Conservation (phyloP, 2,329 filamentous ascomycete genomes). For the Aspergillus ruber region DNA sequence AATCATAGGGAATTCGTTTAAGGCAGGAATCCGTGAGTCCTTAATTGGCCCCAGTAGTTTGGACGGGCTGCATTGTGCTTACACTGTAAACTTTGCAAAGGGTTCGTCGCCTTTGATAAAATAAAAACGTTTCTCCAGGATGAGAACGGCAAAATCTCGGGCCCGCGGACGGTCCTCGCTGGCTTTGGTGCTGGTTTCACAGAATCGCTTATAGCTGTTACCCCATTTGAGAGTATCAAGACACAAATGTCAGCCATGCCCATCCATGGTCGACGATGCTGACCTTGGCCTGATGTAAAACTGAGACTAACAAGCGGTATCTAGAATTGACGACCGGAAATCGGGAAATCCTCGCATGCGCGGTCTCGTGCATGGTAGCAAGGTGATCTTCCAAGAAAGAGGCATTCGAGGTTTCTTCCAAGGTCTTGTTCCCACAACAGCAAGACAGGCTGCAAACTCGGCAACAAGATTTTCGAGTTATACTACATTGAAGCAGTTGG, state of each 20-base stretch:
- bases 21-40: slow-evolving; percentile 81
- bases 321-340: slow-evolving; percentile 90
- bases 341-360: slow-evolving; percentile 74
- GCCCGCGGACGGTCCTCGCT: slow-evolving; percentile 82
- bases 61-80: not conserved
- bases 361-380: slow-evolving; percentile 85
- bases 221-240: slow-evolving; percentile 96
- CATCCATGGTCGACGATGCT: not conserved
- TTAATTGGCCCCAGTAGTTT: not conserved
- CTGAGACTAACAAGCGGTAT: not conserved
- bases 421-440: slow-evolving; percentile 90
- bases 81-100: slow-evolving; percentile 33
- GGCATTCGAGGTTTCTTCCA: slow-evolving; percentile 93
- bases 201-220: slow-evolving; percentile 87
- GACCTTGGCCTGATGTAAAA: not conserved
- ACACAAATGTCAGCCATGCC: slow-evolving; percentile 64
- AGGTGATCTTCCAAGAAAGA: slow-evolving; percentile 79
- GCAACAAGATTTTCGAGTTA: slow-evolving; percentile 88
- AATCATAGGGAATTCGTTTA: slow-evolving; percentile 93
- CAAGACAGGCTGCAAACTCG: slow-evolving; percentile 88
- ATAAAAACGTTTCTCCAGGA: slow-evolving; percentile 82
- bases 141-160: slow-evolving; percentile 78
- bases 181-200: slow-evolving; percentile 94
- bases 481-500: slow-evolving; percentile 82
- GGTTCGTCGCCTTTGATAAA: slow-evolving; percentile 92